These are phyloP conservation scores for Pleurotus djamor DNA, from an alignment of 768 basidiomycete species.

Conservation along the genomic window DNA sequence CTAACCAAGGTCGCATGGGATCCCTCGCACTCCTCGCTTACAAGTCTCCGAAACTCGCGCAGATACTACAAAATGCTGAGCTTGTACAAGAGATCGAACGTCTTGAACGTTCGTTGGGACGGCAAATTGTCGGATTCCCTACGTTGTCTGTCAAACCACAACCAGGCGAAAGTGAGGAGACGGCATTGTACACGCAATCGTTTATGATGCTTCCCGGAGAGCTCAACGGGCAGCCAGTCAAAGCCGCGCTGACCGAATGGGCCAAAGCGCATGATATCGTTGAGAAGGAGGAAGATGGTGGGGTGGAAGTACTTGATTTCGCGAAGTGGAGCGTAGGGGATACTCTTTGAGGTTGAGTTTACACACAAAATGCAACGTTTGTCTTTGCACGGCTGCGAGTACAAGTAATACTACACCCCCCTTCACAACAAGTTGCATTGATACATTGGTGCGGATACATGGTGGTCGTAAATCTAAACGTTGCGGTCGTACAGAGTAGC, in stretches of 20 bases:
- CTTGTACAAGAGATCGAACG: slow-evolving; percentile 55
- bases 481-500: background rate
- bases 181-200: slow-evolving; percentile 67
- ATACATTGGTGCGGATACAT: slow-evolving; percentile 1
- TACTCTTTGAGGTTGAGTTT: background rate
- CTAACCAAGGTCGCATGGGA: slow-evolving; percentile 57
- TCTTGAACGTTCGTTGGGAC: slow-evolving; percentile 73
- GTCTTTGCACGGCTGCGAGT: background rate
- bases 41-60: slow-evolving; percentile 42
- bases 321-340: slow-evolving; percentile 68
- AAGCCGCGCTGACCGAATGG: slow-evolving; percentile 53
- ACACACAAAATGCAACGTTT: slow-evolving; percentile 2
- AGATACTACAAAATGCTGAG: slow-evolving; percentile 39
- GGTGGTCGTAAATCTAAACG: background rate
- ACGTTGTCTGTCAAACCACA: slow-evolving; percentile 46
- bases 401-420: background rate
- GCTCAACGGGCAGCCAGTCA: slow-evolving; percentile 34
- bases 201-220: slow-evolving; percentile 75
- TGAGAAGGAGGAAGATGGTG: slow-evolving; percentile 26
- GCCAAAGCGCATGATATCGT: slow-evolving; percentile 43
- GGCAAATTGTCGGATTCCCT: slow-evolving; percentile 85
- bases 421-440: background rate
- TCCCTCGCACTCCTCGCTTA: slow-evolving; percentile 55
- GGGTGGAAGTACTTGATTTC: slow-evolving; percentile 51
- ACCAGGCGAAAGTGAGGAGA: slow-evolving; percentile 34